Evolutionary conservation across 768 basidiomycete species (phyloP).

Genomic region (Tricholoma saponaceum): DNA sequence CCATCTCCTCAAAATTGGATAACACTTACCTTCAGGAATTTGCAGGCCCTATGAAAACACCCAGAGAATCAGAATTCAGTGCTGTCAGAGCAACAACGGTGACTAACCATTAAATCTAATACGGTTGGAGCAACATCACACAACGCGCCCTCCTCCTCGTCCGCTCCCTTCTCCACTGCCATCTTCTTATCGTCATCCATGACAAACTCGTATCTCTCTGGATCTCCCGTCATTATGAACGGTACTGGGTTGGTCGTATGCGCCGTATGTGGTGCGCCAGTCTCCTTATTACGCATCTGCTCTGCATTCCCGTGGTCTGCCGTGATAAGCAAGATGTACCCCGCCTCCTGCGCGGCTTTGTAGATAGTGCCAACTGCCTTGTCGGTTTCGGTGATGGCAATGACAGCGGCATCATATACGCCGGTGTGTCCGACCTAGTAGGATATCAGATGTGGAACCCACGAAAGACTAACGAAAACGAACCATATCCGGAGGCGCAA

Average conservation of each 20-base stretch:
- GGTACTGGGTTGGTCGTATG: constrained; percentile 89
- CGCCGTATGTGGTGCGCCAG: constrained; percentile 87
- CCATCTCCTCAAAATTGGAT: not conserved
- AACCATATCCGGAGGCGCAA: constrained; percentile 96
- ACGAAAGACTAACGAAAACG: constrained; percentile 9
- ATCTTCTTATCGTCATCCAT: constrained; percentile 44
- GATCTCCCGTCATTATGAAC: constrained; percentile 78
- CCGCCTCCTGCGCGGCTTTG: constrained; percentile 78
- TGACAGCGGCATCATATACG: constrained; percentile 84
- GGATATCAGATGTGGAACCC: not conserved
- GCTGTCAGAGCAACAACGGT: not conserved
- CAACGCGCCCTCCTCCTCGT: constrained; percentile 68
- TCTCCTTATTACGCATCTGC: constrained; percentile 83
- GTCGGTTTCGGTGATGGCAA: constrained; percentile 87
- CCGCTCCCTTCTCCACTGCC: constrained; percentile 33
- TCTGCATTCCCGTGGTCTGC: constrained; percentile 97
- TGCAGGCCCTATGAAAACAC: constrained; percentile 43
- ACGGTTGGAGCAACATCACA: constrained; percentile 92
- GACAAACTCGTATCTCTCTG: constrained; percentile 49
- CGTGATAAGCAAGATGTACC: constrained; percentile 84
- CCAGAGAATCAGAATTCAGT: not conserved
- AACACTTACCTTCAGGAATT: constrained; percentile 59
- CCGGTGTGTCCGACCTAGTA: constrained; percentile 89
- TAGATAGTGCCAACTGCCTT: constrained; percentile 85
- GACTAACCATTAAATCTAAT: constrained; percentile 62